Conservation (phyloP, 345 rosid species). For the Euphorbia peplus region DNA sequence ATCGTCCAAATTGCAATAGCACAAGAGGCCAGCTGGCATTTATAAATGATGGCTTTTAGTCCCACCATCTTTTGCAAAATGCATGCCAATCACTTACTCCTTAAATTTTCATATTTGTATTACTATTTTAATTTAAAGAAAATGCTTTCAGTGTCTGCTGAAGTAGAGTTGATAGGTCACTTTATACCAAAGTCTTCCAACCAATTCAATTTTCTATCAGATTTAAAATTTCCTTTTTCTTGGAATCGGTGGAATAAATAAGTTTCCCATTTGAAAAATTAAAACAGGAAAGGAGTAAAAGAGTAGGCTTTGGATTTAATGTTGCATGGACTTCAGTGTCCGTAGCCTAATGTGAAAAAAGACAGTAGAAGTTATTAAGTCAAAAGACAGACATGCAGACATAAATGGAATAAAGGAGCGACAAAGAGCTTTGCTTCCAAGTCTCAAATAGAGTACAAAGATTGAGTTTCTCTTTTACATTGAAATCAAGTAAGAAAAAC, state of each 20-base stretch:
- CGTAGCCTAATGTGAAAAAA: background rate
- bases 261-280: slow-evolving; percentile 27
- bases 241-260: slow-evolving; percentile 20
- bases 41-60: background rate
- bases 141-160: background rate
- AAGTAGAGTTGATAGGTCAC: slow-evolving; percentile 6
- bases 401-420: slow-evolving; percentile 5
- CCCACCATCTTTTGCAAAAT: slow-evolving; percentile 19
- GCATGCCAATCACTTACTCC: slow-evolving; percentile 15
- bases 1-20: background rate
- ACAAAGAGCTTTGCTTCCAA: slow-evolving; percentile 22
- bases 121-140: too few species aligned
- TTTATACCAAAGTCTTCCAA: slow-evolving; percentile 20
- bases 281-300: slow-evolving; percentile 1
- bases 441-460: slow-evolving; percentile 26
- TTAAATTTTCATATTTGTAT: too few species aligned
- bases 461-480: slow-evolving; percentile 8
- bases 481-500: slow-evolving; percentile 20
- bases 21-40: background rate
- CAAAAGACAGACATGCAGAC: slow-evolving; percentile 21
- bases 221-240: background rate
- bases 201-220: background rate
- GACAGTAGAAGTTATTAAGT: slow-evolving; percentile 8
- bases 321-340: slow-evolving; percentile 69
- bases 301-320: slow-evolving; percentile 19